A percentile compares a stretch with the other conserved stretches of the same genome.
These are phyloP conservation scores for Stipa capillata DNA, from an alignment of 176 grass and related monocot genomes.

Conservation along the genomic window DNA sequence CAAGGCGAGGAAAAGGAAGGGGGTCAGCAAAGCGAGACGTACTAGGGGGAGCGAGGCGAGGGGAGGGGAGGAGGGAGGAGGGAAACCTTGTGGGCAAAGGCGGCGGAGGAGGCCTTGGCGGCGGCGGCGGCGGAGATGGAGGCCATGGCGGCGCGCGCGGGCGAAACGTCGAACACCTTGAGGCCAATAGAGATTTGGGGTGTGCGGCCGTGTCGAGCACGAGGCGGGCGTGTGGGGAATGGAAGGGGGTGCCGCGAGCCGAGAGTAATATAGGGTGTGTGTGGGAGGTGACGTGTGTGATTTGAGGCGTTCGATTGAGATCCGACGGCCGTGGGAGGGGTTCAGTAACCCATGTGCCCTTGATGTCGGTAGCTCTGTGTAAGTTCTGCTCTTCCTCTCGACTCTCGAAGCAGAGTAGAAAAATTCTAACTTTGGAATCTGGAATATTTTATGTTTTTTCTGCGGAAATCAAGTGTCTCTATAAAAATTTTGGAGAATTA, in stretches of 20 bases:
- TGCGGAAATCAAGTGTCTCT: too few relatives aligned
- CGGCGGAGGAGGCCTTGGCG: conserved; percentile 26
- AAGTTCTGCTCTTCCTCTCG: too few relatives aligned
- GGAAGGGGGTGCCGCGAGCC: background rate
- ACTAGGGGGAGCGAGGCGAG: background rate
- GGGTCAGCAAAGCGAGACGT: background rate
- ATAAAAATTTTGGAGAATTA: too few relatives aligned
- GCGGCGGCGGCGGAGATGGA: conserved; percentile 33
- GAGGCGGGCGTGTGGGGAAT: too few relatives aligned
- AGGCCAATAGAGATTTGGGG: background rate
- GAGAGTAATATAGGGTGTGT: background rate
- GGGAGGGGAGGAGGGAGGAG: background rate
- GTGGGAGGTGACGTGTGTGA: too few relatives aligned
- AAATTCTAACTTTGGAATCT: too few relatives aligned
- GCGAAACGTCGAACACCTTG: conserved; percentile 21
- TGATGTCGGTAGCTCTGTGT: too few relatives aligned
- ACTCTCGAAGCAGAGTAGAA: too few relatives aligned
- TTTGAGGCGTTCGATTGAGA: background rate
- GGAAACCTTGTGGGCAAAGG: conserved; percentile 28
- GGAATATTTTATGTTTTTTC: too few relatives aligned
- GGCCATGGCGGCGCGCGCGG: conserved; percentile 32
- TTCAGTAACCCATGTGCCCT: background rate
- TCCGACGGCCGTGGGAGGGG: background rate
- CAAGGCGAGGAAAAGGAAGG: background rate
- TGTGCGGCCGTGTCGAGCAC: background rate